Evolutionary conservation across 2,329 filamentous ascomycete genomes (phyloP).

Genomic region (Chaetothyriales sp.): DNA sequence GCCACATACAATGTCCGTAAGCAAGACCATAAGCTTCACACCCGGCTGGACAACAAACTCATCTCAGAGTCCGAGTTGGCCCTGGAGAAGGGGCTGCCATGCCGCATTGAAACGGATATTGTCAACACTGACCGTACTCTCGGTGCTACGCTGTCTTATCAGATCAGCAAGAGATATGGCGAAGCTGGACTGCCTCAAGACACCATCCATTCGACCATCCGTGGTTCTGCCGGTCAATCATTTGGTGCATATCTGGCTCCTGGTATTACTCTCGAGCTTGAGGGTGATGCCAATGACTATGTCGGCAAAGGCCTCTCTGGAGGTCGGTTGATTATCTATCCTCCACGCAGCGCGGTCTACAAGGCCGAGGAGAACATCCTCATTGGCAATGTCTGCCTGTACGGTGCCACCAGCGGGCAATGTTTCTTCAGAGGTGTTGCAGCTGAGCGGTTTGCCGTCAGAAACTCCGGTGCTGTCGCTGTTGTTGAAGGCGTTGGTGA

Average conservation of each 20-base stretch:
- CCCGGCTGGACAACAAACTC: conserved; percentile 89
- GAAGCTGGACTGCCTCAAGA: conserved; percentile 79
- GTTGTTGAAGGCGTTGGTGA: conserved; percentile 94
- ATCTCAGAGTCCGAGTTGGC: conserved; percentile 91
- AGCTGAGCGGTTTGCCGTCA: conserved; percentile 88
- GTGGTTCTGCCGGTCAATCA: conserved; percentile 89
- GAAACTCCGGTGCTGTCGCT: conserved; percentile 91
- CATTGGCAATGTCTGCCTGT: conserved; percentile 86
- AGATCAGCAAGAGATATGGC: conserved; percentile 83
- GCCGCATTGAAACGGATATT: conserved; percentile 85
- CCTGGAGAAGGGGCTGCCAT: conserved; percentile 83
- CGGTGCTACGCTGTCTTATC: conserved; percentile 87
- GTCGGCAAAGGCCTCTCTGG: conserved; percentile 92
- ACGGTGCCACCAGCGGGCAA: conserved; percentile 77
- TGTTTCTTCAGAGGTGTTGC: conserved; percentile 96
- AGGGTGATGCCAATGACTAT: conserved; percentile 93
- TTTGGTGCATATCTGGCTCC: conserved; percentile 90
- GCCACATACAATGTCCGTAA: conserved; percentile 96
- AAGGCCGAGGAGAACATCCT: conserved; percentile 94
- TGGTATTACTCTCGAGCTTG: conserved; percentile 84
- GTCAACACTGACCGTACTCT: conserved; percentile 92
- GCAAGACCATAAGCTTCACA: conserved; percentile 87
- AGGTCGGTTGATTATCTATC: conserved; percentile 84
- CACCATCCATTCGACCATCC: conserved; percentile 90
- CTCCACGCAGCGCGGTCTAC: conserved; percentile 75